A percentile compares a stretch with the other conserved stretches of the same genome.
These are phyloP conservation scores for Tolypocladium cylindrosporum DNA, from an alignment of 2,329 filamentous ascomycete genomes.

Conservation along the genomic window DNA sequence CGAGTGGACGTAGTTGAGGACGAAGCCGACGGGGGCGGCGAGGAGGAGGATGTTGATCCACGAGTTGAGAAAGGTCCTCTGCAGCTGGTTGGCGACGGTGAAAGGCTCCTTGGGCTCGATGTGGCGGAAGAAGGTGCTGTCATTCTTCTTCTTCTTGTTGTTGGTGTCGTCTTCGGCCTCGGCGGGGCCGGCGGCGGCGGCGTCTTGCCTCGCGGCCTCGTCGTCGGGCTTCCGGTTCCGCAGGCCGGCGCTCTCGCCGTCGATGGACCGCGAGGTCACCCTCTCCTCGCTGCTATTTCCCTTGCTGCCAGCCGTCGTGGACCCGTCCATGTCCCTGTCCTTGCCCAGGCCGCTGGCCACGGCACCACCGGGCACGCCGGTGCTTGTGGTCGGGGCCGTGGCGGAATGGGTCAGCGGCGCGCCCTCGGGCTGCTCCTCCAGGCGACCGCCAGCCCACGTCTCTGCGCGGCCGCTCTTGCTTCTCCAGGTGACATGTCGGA, in stretches of 20 bases:
- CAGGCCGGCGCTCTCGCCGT: conserved; percentile 13
- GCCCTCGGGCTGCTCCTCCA: conserved; percentile 22
- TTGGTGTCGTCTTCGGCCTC: conserved; percentile 14
- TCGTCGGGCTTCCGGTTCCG: conserved; percentile 22
- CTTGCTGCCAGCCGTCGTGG: conserved; percentile 9
- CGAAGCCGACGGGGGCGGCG: conserved; percentile 71
- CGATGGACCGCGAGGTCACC: conserved; percentile 9
- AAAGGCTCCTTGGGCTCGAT: conserved; percentile 44
- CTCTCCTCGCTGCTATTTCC: conserved; percentile 8
- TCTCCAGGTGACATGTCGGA: conserved; percentile 30
- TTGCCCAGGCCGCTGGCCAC: conserved; percentile 12
- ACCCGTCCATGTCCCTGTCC: conserved; percentile 10
- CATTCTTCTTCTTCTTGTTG: conserved; percentile 24
- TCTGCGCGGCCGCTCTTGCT: conserved; percentile 16
- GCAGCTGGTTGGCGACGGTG: conserved; percentile 55
- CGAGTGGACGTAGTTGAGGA: conserved; percentile 49
- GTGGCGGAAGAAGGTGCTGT: conserved; percentile 31
- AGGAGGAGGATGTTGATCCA: conserved; percentile 81
- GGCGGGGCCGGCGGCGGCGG: conserved; percentile 2
- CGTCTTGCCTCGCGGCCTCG: conserved; percentile 8
- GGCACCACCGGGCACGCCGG: conserved; percentile 10
- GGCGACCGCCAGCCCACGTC: conserved; percentile 23
- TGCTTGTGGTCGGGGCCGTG: conserved; percentile 20
- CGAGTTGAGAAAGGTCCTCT: conserved; percentile 66
- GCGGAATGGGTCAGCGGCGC: conserved; percentile 23